These are phyloP conservation scores for Laburnicola sp. DNA, from an alignment of 2,329 filamentous ascomycete species.

Conservation along the genomic window DNA sequence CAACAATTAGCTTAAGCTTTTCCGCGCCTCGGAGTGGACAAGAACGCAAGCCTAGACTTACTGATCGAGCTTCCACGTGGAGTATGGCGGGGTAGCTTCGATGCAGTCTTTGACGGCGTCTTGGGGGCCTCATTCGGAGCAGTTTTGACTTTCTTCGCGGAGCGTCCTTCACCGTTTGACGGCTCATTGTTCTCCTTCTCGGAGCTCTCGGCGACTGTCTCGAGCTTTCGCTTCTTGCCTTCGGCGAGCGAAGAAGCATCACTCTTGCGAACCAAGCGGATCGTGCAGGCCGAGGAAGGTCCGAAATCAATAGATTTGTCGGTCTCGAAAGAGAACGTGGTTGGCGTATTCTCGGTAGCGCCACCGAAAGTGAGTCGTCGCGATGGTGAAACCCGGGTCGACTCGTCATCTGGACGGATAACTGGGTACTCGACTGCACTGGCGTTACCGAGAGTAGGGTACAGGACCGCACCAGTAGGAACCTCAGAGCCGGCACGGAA, in stretches of 20 bases:
- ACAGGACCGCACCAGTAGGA: slow-evolving; percentile 36
- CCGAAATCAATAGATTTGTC: slow-evolving; percentile 51
- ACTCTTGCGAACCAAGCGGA: slow-evolving; percentile 52
- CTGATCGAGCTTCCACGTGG: slow-evolving; percentile 39
- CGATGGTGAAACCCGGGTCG: slow-evolving; percentile 33
- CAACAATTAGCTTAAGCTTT: slow-evolving; percentile 22
- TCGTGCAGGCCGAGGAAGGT: slow-evolving; percentile 42
- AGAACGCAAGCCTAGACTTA: slow-evolving; percentile 43
- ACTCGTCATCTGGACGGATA: slow-evolving; percentile 34
- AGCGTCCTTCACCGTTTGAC: slow-evolving; percentile 33
- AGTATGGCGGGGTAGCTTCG: slow-evolving; percentile 37
- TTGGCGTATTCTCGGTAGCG: slow-evolving; percentile 33
- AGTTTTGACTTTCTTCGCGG: slow-evolving; percentile 39
- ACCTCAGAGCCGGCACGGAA: slow-evolving; percentile 40
- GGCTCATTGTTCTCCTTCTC: slow-evolving; percentile 51
- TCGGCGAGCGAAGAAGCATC: slow-evolving; percentile 39
- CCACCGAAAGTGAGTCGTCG: slow-evolving; percentile 43
- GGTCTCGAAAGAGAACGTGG: slow-evolving; percentile 55
- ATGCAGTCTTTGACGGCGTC: slow-evolving; percentile 29
- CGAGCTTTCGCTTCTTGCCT: slow-evolving; percentile 52
- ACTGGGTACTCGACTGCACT: slow-evolving; percentile 47
- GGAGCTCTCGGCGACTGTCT: slow-evolving; percentile 39
- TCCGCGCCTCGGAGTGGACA: slow-evolving; percentile 45
- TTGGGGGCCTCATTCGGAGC: slow-evolving; percentile 30
- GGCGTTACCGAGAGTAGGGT: slow-evolving; percentile 31